Base-by-base conservation (phyloP, 257 asterid genomes). In the Leonotis leonurus region DNA sequence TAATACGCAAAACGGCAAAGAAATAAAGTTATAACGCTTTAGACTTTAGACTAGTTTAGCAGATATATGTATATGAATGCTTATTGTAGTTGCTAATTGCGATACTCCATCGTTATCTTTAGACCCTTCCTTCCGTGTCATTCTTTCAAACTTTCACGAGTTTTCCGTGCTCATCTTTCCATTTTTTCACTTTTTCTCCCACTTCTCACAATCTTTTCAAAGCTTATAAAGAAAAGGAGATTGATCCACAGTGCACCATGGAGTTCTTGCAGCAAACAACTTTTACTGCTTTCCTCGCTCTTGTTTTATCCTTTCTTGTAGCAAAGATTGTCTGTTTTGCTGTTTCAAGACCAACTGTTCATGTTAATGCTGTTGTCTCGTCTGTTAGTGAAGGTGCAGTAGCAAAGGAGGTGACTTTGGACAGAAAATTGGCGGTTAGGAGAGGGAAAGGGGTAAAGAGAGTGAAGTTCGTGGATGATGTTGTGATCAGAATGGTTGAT, bases 381-480 rank as follows among this genome's bases (percentile, higher is more conserved):
- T 37, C 77, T 21, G 60, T 52, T 49, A 46, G 63, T 58, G 81
- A 70, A 62, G 74, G 69, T 56, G 43, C 43, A 26, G 81, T 60
- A 58, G 68, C 51, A 27, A 70, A 65, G 39, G 81, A 48, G 13
- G 69, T 9, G 60, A 45, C 18, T 40, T 66, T 56, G 75, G 61
- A 63, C 13, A 76, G 62, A 43, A 75, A 54, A 70, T 70, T 74
- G 74, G 65, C 52, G 53, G 80, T 76, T 45, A 62, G 39, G 69
- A 67, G 69, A 20, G 45, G 60, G 6, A 80, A 71, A 69, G 75
- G 75, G 64, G 45, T 14, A 53, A 79, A 74, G 63, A 71, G 75
- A 56, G 92, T 83, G 45, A 70, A 68, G 57, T 81, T 84, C 72
- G 75, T 74, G 43, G 89, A 76, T 51, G 84, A 79, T 49, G 86